Evolutionary conservation across 352 stramenopile species (phyloP).

Genomic region (Phytophthora macrochlamydospora): DNA sequence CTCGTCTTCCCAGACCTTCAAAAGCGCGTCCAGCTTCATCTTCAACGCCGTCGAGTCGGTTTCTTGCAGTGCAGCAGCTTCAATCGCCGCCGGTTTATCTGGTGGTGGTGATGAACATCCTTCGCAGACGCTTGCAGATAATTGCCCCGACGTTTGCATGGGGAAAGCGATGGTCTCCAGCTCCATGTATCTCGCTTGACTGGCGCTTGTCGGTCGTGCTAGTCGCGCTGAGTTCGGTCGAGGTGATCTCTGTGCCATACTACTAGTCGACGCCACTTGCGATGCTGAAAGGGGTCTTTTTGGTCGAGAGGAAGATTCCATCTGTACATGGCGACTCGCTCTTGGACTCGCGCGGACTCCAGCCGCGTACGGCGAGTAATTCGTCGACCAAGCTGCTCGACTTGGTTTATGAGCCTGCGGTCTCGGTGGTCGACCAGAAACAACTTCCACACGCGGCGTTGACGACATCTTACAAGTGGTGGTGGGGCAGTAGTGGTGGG

Average conservation of each 20-base stretch:
- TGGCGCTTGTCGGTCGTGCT: constrained; percentile 47
- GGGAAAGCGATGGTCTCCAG: constrained; percentile 36
- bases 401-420: constrained; percentile 24
- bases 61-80: constrained; percentile 11
- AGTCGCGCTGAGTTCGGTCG: constrained; percentile 27
- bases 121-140: constrained; percentile 6
- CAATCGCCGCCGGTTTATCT: not conserved
- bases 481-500: not conserved
- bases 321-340: constrained; percentile 25
- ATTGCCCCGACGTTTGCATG: constrained; percentile 16
- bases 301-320: constrained; percentile 19
- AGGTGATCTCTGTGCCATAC: constrained; percentile 15
- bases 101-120: constrained; percentile 18
- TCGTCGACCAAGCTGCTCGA: constrained; percentile 17
- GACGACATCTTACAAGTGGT: constrained; percentile 16
- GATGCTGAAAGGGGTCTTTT: constrained; percentile 49
- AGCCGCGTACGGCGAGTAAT: constrained; percentile 27
- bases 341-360: constrained; percentile 37
- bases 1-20: constrained; percentile 57
- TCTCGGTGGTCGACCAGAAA: constrained; percentile 24
- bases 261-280: constrained; percentile 25
- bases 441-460: not conserved
- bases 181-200: constrained; percentile 34
- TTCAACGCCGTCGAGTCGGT: constrained; percentile 30
- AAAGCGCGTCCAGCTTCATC: constrained; percentile 54